Base-by-base conservation (phyloP, 2,329 filamentous ascomycete genomes). In the Verticillium tricorpus region DNA sequence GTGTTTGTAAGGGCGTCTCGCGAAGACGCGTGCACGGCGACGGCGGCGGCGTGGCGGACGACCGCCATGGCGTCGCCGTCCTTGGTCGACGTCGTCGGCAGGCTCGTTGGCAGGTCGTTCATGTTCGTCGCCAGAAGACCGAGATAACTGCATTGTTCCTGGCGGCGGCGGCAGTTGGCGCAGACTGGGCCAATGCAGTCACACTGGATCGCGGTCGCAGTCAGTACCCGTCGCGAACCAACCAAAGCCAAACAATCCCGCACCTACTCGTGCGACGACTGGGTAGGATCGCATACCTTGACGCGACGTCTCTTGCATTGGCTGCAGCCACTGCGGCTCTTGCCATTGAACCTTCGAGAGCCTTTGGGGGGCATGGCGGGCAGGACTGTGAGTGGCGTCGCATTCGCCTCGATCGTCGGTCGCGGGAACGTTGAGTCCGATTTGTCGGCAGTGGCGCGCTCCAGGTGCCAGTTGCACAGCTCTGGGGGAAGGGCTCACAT, bases 281-380 rank as follows among this genome's bases (percentile, higher is more conserved):
- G 34, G 34, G 34, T 35, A 37, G 52, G 15, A 15, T 39, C 39
- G 35, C 63, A 50, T 50, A 65, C 64, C 64, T 65, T 65, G 22
- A 65, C 62, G 35, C 64, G 62, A 17, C 64, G 62, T 57, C 63
- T 64, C 55, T 65, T 65, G 35, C 64, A 65, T 58, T 65, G 62
- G 39, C 60, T 57, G 56, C 64, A 64, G 39, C 62, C 64, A 56
- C 64, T 65, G 37, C 63, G 64, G 54, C 62, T 64, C 62, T 65
- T 65, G 37, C 62, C 62, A 22, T 65, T 62, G 45, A 64, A 65
- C 14, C 63, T 60, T 50, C 64, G 58, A 35, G 64, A 64, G 40
- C 64, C 64, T 32, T 64, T 65, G 56, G 62, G 59, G 22, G 54
- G 25, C 54, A 56, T 56, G 54, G 14, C 54, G n/a, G 19, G 19